phyloP scores from a whole-genome alignment of 2,329 filamentous ascomycete species.

The Zymoseptoria passerinii region DNA sequence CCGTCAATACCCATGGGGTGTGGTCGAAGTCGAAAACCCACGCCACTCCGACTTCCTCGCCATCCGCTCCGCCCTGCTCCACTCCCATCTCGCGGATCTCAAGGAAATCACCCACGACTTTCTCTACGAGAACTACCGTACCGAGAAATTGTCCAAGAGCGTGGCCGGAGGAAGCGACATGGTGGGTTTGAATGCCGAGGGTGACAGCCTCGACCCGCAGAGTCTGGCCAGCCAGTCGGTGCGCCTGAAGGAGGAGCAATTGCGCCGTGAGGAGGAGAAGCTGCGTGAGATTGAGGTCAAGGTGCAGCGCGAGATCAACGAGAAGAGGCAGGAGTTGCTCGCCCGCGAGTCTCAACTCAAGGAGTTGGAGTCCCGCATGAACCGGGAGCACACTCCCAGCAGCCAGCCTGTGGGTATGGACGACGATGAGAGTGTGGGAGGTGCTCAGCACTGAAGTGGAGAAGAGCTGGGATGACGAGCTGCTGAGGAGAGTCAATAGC shows the following conservation, averaged over 20 bases:
- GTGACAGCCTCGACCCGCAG: constrained; percentile 83
- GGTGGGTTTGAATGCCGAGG: constrained; percentile 15
- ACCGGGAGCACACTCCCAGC: constrained; percentile 45
- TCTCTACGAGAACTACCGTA: constrained; percentile 99
- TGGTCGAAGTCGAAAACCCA: constrained; percentile 98
- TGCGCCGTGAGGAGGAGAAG: constrained; percentile 98
- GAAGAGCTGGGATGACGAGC: not conserved
- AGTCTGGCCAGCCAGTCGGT: constrained; percentile 95
- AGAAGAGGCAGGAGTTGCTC: constrained; percentile 97
- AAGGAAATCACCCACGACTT: constrained; percentile 99
- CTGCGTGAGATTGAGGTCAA: constrained; percentile 98
- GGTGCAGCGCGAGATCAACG: constrained; percentile 99
- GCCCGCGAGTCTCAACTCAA: constrained; percentile 96
- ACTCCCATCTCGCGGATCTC: constrained; percentile 94
- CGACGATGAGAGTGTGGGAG: constrained; percentile 17
- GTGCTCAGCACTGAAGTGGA: constrained; percentile 13
- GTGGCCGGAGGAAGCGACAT: constrained; percentile 68
- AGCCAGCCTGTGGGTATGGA: constrained; percentile 15
- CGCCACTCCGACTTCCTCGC: constrained; percentile 97
- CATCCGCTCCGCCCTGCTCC: constrained; percentile 88
- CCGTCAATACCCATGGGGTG: constrained; percentile 97
- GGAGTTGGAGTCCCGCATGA: constrained; percentile 97
- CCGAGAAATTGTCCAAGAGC: constrained; percentile 99
- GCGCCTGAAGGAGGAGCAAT: constrained; percentile 98
- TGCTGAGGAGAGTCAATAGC: not conserved